Conservation (phyloP, 2,329 filamentous ascomycete genomes). For the Chlorencoelia australis region DNA sequence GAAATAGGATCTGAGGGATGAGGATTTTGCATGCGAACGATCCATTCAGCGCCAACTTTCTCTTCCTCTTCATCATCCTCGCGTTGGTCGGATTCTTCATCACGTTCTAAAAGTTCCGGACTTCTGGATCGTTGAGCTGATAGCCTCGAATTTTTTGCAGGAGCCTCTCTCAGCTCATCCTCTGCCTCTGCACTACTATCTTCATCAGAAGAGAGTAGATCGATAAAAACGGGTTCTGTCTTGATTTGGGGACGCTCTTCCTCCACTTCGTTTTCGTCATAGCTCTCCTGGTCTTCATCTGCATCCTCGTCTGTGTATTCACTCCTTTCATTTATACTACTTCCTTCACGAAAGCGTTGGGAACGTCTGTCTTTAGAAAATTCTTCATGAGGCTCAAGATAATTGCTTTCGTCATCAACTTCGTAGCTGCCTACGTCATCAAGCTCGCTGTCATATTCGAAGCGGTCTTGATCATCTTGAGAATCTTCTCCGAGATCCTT, state of each 20-base stretch:
- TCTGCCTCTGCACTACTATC: conserved; percentile 17
- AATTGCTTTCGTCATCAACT: conserved; percentile 20
- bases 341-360: neutral
- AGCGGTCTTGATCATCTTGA: neutral
- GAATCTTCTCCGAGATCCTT: conserved; percentile 1
- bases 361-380: neutral
- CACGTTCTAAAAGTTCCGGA: neutral
- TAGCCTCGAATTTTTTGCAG: conserved; percentile 5
- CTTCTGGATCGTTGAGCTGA: conserved; percentile 20
- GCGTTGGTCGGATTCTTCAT: conserved; percentile 3
- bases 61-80: conserved; percentile 9
- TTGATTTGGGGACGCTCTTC: conserved; percentile 9
- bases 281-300: conserved; percentile 13
- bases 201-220: conserved; percentile 27
- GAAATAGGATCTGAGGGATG: neutral
- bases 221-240: conserved; percentile 21
- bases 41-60: neutral
- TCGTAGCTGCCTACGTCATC: conserved; percentile 7
- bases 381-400: conserved; percentile 27
- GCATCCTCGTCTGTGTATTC: conserved; percentile 3
- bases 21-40: neutral
- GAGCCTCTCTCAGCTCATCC: neutral
- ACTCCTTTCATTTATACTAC: neutral
- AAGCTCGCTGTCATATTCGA: neutral
- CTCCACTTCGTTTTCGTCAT: conserved; percentile 19